Base-by-base conservation (phyloP, 2,329 filamentous ascomycete species). In the Nemania abortiva region DNA sequence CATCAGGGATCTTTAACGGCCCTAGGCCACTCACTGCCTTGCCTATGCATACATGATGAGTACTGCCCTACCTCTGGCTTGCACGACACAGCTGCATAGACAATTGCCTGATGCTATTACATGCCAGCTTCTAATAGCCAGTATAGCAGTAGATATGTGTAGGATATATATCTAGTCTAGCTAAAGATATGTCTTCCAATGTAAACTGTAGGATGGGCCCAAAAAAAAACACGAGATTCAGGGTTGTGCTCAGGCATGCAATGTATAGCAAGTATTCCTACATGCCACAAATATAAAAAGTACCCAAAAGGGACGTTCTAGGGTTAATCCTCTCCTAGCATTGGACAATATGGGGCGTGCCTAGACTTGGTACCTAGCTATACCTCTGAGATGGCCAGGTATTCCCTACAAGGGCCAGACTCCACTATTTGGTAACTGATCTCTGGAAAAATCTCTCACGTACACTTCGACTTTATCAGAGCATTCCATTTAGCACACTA, bases 1-100 rank as follows among this genome's bases (percentile, higher is more conserved):
- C 68, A 66, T 56, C 73, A 64, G 66, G 71, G 73, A 75, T 75
- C 56, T 71, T 63, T 62, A 67, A 56, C 68, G 64, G 65, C 69
- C 56, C 31, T 20, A 24, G 20, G 24, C 22, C 45, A 6, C 24
- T 27, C 20, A n/a, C n/a, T 24, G 22, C 24, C 37, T 54, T 49
- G 29, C 27, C 50, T 20, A 47, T 47, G 42, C 18, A 47, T 15
- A 15, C 11, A 47, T 7, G 15, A n/a, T n/a, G n/a, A 20, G 42
- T 52, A 50, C 42, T 31, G 37, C 47, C 18, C 52, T 63, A 27
- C 47, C n/a, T 37, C 9, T 54, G 64, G 24, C 15, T 42, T 62
- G 50, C 58, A 22, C 53, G 50, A n/a, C 42, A 47, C 42, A n/a
- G 42, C 15, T 5, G 15, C 42, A 47, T 47, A 47, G 39, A 15